These are phyloP conservation scores for Ascochyta lentis DNA, from an alignment of 2,329 filamentous ascomycete species.

Conservation along the genomic window DNA sequence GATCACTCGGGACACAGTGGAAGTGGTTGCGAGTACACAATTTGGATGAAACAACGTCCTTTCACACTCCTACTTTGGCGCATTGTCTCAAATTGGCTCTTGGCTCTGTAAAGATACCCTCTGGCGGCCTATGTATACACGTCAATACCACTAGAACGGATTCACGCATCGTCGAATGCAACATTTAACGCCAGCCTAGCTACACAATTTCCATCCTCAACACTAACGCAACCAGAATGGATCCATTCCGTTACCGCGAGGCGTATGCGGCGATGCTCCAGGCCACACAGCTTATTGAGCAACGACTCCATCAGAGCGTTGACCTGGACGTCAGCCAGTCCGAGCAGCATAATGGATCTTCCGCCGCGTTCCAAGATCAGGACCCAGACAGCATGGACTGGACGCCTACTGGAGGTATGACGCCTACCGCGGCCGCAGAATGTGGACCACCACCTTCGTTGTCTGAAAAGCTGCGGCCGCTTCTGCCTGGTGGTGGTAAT, in stretches of 20 bases:
- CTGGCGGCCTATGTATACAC: neutral
- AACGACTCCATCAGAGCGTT: slow-evolving; percentile 35
- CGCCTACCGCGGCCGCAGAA: slow-evolving; percentile 35
- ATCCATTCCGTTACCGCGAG: slow-evolving; percentile 46
- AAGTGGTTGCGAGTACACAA: slow-evolving; percentile 2
- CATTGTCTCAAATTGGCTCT: slow-evolving; percentile 13
- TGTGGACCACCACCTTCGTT: slow-evolving; percentile 40
- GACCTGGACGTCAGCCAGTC: slow-evolving; percentile 12
- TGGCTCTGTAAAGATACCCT: slow-evolving; percentile 10
- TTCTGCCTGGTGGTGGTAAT: slow-evolving; percentile 37
- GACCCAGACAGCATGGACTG: slow-evolving; percentile 50
- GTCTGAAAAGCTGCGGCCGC: slow-evolving; percentile 41
- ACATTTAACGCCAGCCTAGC: neutral
- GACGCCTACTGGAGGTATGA: slow-evolving; percentile 42
- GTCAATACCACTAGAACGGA: neutral
- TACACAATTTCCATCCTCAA: neutral
- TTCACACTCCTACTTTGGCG: neutral
- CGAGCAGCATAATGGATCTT: slow-evolving; percentile 16
- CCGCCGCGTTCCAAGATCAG: slow-evolving; percentile 30
- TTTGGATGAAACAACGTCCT: slow-evolving; percentile 4
- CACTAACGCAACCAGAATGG: slow-evolving; percentile 40
- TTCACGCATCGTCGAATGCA: neutral
- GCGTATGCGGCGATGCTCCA: slow-evolving; percentile 49
- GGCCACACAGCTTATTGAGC: slow-evolving; percentile 42
- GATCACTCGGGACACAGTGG: slow-evolving; percentile 19